A percentile compares a stretch with the other conserved stretches of the same genome.
phyloP scores from a whole-genome alignment of 371 early-diverging fungal genomes.

The Cokeromyces recurvatus region DNA sequence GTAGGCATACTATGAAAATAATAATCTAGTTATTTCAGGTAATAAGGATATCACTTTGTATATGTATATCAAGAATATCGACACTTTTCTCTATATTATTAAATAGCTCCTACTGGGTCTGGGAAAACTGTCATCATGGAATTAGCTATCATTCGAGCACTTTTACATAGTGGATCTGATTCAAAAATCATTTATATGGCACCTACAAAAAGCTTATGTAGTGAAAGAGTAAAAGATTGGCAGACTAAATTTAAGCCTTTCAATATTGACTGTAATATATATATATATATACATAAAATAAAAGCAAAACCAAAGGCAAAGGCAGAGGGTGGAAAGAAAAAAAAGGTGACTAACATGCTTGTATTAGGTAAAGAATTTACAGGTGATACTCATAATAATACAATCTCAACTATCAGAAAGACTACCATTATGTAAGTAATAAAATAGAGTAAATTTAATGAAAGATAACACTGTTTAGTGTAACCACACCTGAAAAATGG shows the following conservation, averaged over 20 bases:
- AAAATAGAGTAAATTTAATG: no score
- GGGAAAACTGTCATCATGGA: slow-evolving; percentile 82
- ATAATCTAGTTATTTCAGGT: slow-evolving; percentile 59
- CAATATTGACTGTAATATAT: slow-evolving; percentile 55
- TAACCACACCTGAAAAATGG: slow-evolving; percentile 82
- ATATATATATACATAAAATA: no score
- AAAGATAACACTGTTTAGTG: slow-evolving; percentile 17
- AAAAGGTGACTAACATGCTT: no score
- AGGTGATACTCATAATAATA: slow-evolving; percentile 63
- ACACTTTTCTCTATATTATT: background rate
- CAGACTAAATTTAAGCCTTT: slow-evolving; percentile 50
- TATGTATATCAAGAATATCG: background rate
- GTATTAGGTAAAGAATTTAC: slow-evolving; percentile 70
- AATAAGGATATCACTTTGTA: background rate
- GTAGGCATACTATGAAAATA: slow-evolving; percentile 33
- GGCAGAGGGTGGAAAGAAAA: no score
- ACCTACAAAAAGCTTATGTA: slow-evolving; percentile 84
- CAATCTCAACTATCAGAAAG: slow-evolving; percentile 25
- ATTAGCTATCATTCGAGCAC: slow-evolving; percentile 58
- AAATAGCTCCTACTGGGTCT: slow-evolving; percentile 82
- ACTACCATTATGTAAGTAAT: slow-evolving; percentile 29
- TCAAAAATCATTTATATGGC: slow-evolving; percentile 79
- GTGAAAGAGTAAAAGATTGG: slow-evolving; percentile 70
- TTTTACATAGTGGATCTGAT: slow-evolving; percentile 17
- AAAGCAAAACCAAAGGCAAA: no score